Evolutionary conservation across 1,284 basidiomycete species (phyloP).

Genomic region (Apiotrichum akiyoshidainum): DNA sequence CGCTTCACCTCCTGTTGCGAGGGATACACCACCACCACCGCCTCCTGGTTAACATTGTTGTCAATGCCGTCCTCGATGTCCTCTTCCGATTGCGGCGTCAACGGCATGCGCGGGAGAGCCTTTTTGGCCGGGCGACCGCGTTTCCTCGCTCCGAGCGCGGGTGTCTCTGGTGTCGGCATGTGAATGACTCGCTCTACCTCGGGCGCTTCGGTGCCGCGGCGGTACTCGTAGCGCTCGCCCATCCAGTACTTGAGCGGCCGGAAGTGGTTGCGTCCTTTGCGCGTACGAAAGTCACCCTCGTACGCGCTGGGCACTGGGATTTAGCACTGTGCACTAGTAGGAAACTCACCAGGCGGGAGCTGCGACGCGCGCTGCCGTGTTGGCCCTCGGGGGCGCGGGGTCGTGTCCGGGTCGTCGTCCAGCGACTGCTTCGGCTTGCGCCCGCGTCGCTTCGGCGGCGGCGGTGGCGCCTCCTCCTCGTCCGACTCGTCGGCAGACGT

Average conservation of each 20-base stretch:
- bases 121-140: neutral
- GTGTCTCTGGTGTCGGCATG: neutral
- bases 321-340: too few relatives aligned
- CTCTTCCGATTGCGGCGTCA: slow-evolving; percentile 50
- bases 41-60: slow-evolving; percentile 65
- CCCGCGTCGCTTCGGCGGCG: slow-evolving; percentile 2
- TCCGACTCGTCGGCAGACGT: neutral
- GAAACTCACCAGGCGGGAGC: slow-evolving; percentile 11
- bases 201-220: slow-evolving; percentile 61
- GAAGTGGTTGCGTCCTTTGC: slow-evolving; percentile 68
- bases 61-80: slow-evolving; percentile 67
- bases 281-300: slow-evolving; percentile 58
- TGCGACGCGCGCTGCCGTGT: slow-evolving; percentile 16
- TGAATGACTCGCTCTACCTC: slow-evolving; percentile 73
- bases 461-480: neutral
- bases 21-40: slow-evolving; percentile 68
- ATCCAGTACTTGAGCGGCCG: slow-evolving; percentile 88
- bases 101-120: slow-evolving; percentile 40
- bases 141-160: neutral
- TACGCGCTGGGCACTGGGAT: slow-evolving; percentile 18
- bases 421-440: neutral
- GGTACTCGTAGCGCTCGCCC: slow-evolving; percentile 83
- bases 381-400: neutral
- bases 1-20: slow-evolving; percentile 61
- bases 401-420: too few relatives aligned